Percentiles rank a stretch among this genome's conserved stretches.
Evolutionary conservation across 805 yeast genomes (phyloP).

Genomic region (Wickerhamiella hasegawae): DNA sequence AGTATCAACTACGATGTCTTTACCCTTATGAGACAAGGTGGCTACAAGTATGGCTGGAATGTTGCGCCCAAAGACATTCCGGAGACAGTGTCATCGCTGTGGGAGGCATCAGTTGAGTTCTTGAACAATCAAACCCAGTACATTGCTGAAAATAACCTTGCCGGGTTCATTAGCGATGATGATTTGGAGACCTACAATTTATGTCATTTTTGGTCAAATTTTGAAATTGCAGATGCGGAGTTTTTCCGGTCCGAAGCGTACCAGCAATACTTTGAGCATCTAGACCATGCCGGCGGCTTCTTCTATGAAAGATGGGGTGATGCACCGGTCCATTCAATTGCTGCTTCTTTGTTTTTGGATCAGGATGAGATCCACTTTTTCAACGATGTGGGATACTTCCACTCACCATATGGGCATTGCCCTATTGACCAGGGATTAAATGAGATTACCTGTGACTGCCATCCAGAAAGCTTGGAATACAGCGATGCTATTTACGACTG

Average conservation of each 20-base stretch:
- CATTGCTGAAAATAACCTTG: conserved; percentile 36
- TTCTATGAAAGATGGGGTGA: conserved; percentile 92
- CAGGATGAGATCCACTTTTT: conserved; percentile 60
- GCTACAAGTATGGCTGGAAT: conserved; percentile 48
- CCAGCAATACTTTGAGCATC: conserved; percentile 45
- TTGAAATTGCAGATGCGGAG: conserved; percentile 58
- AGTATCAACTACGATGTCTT: conserved; percentile 49
- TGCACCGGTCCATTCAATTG: conserved; percentile 83
- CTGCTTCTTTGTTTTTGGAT: conserved; percentile 60
- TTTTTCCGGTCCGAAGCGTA: conserved; percentile 66
- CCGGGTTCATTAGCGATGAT: conserved; percentile 46
- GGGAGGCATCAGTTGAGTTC: conserved; percentile 36
- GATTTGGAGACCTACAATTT: conserved; percentile 55
- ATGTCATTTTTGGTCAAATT: conserved; percentile 86
- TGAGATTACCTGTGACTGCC: conserved; percentile 40
- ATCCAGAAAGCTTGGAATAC: conserved; percentile 12
- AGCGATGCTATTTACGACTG: conserved; percentile 10
- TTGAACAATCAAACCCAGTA: conserved; percentile 37
- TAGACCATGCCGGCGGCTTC: conserved; percentile 77
- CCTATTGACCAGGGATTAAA: conserved; percentile 42
- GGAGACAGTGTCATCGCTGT: conserved; percentile 44
- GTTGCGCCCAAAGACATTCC: conserved; percentile 44
- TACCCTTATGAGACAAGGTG: conserved; percentile 34
- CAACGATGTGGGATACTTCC: conserved; percentile 72
- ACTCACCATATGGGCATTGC: conserved; percentile 69